Conservation (phyloP, 768 basidiomycete species). For the Leucocoprinus sp. region DNA sequence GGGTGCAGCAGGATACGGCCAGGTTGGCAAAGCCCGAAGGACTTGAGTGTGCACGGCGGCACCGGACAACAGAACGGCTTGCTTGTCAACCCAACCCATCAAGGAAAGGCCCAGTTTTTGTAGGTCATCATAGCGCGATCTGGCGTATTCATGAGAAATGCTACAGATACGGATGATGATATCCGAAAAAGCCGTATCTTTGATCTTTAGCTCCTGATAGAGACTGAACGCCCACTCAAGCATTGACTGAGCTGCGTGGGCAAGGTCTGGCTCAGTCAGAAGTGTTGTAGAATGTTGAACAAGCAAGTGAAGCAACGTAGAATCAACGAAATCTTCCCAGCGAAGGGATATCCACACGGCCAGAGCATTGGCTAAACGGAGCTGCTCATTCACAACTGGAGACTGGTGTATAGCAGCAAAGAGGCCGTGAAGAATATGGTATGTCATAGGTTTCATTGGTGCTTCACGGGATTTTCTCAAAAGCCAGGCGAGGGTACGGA, state of each 20-base stretch:
- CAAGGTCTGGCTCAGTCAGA: slow-evolving; percentile 60
- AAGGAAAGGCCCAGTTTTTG: slow-evolving; percentile 38
- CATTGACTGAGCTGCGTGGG: slow-evolving; percentile 62
- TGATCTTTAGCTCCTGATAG: slow-evolving; percentile 32
- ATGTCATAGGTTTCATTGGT: slow-evolving; percentile 51
- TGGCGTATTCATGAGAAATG: slow-evolving; percentile 46
- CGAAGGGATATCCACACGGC: slow-evolving; percentile 67
- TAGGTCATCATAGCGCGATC: slow-evolving; percentile 22
- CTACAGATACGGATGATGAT: slow-evolving; percentile 63
- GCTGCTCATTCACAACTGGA: slow-evolving; percentile 77
- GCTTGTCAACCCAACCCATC: slow-evolving; percentile 54
- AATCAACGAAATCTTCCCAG: slow-evolving; percentile 43
- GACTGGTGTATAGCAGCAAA: slow-evolving; percentile 58
- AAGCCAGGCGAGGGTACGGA: slow-evolving; percentile 59
- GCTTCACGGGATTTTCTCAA: slow-evolving; percentile 30
- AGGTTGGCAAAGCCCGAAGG: slow-evolving; percentile 57
- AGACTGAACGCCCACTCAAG: slow-evolving; percentile 66
- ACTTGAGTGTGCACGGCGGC: slow-evolving; percentile 30
- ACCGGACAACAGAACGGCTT: slow-evolving; percentile 35
- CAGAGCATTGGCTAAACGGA: slow-evolving; percentile 64
- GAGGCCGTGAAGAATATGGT: slow-evolving; percentile 70
- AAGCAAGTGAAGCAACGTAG: slow-evolving; percentile 57
- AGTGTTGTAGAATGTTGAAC: slow-evolving; percentile 60
- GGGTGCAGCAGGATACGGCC: slow-evolving; percentile 58
- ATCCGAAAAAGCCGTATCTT: slow-evolving; percentile 51